Evolutionary conservation across 345 rosid genomes (phyloP).

Genomic region (Gossypium rotundifolium): DNA sequence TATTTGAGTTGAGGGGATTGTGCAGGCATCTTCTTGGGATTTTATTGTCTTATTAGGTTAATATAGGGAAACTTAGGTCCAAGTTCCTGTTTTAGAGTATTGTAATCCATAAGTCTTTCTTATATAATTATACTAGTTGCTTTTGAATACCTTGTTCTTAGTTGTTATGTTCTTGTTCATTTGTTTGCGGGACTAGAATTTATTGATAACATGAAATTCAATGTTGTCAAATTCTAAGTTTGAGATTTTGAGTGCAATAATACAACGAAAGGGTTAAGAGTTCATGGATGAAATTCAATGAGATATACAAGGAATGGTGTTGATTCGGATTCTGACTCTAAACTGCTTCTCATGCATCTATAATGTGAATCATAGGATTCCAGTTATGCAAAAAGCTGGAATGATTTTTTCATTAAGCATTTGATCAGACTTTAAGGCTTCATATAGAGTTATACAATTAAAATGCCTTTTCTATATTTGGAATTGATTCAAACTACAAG

Average conservation of each 20-base stretch:
- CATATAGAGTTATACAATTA: background rate
- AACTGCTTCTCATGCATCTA: background rate
- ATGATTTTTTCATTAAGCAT: background rate
- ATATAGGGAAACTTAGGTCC: constrained; percentile 2
- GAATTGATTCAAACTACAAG: background rate
- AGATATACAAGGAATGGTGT: no score
- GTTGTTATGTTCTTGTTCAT: background rate
- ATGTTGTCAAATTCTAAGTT: background rate
- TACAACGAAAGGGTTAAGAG: background rate
- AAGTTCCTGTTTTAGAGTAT: background rate
- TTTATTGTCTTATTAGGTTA: background rate
- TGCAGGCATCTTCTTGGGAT: background rate
- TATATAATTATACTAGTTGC: background rate
- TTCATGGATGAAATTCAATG: background rate
- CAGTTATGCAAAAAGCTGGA: background rate
- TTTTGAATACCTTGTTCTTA: background rate
- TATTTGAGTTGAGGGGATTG: constrained; percentile 6
- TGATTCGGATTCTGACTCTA: no score
- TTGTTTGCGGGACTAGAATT: background rate
- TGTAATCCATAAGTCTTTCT: background rate
- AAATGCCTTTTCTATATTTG: background rate
- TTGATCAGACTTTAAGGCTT: background rate
- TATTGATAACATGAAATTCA: background rate
- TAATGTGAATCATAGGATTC: background rate
- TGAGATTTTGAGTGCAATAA: background rate